A percentile compares a stretch with the other conserved stretches of the same genome.
These are phyloP conservation scores for Chamaenerion angustifolium DNA, from an alignment of 345 rosid species.

Conservation along the genomic window DNA sequence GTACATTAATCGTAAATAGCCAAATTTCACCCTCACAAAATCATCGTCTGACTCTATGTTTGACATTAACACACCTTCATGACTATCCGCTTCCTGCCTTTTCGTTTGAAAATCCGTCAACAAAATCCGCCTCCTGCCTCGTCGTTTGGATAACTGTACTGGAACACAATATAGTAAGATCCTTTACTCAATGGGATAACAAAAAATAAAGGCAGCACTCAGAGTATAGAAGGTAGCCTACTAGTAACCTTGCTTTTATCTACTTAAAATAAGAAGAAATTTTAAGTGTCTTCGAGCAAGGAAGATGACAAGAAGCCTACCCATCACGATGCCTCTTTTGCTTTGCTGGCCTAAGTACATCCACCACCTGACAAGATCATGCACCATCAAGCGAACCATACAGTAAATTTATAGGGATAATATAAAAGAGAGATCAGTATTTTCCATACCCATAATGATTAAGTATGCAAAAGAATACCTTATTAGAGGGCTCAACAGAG, in stretches of 20 bases:
- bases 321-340: constrained; percentile 82
- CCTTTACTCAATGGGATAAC: too few relatives aligned
- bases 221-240: neutral
- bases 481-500: constrained; percentile 40
- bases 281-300: neutral
- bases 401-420: constrained; percentile 5
- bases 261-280: neutral
- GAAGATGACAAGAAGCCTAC: constrained; percentile 23
- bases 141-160: too few relatives aligned
- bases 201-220: too few relatives aligned
- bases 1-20: too few relatives aligned
- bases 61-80: too few relatives aligned
- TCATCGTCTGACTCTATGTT: too few relatives aligned
- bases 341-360: constrained; percentile 57
- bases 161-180: too few relatives aligned
- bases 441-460: neutral
- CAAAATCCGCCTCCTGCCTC: too few relatives aligned
- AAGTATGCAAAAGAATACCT: constrained; percentile 21
- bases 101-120: too few relatives aligned
- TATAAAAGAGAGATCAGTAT: neutral
- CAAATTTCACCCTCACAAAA: too few relatives aligned
- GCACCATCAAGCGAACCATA: constrained; percentile 4
- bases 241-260: neutral
- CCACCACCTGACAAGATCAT: constrained; percentile 34
- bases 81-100: too few relatives aligned